A percentile compares a stretch with the other conserved stretches of the same genome.
Evolutionary conservation across 345 rosid species (phyloP).

Genomic region (Murraya paniculata): DNA sequence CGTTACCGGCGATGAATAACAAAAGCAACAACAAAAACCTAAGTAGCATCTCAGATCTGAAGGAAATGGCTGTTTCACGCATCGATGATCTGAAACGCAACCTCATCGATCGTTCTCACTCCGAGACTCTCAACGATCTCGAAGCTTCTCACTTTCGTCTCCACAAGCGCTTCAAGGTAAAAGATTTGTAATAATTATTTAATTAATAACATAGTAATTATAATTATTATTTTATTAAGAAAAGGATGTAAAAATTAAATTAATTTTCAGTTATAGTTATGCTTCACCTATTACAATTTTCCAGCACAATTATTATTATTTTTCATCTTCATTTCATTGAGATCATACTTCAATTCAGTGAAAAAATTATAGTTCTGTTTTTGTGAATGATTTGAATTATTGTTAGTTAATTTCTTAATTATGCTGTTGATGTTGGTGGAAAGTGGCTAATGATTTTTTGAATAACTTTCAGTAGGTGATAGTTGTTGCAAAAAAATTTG

Average conservation of each 20-base stretch:
- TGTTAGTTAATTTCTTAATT: too few species aligned
- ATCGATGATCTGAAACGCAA: constrained; percentile 39
- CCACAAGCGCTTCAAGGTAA: constrained; percentile 54
- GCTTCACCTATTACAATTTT: background rate
- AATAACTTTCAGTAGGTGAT: too few species aligned
- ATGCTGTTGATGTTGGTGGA: too few species aligned
- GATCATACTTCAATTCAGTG: too few species aligned
- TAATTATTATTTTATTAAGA: too few species aligned
- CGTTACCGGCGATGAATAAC: background rate
- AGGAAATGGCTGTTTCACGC: constrained; percentile 35
- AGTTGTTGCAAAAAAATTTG: too few species aligned
- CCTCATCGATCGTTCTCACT: constrained; percentile 45
- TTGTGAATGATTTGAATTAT: too few species aligned
- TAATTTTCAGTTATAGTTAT: background rate
- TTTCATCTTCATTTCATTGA: too few species aligned
- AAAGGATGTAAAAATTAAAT: background rate
- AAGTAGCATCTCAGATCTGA: constrained; percentile 41
- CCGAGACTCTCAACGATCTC: constrained; percentile 48
- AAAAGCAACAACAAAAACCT: constrained; percentile 9
- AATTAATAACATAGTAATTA: too few species aligned
- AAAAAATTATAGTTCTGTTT: too few species aligned
- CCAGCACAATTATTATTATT: too few species aligned
- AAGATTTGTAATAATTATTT: background rate
- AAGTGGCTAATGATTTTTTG: too few species aligned
- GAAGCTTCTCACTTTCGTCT: constrained; percentile 53